Evolutionary conservation across 495 filamentous ascomycete species (phyloP), one percentile per base, ranked within the genome.

Genomic region (Trichoderma reesei): DNA sequence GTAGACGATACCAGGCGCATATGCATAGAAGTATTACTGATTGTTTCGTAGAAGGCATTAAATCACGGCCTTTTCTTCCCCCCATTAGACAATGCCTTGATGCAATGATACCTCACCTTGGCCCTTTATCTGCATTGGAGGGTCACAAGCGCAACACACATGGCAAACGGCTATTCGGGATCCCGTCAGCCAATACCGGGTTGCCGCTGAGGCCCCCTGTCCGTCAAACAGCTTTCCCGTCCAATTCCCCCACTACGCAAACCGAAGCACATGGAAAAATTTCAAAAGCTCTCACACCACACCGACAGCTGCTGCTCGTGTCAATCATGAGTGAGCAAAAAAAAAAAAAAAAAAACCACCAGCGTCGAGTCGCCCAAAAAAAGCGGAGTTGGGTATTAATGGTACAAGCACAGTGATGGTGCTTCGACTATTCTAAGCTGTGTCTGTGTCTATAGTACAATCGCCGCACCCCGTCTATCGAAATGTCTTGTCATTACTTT

Each of bases 401-500:
- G 36, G 16, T 61, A 61, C 59, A 63, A 63, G 61, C 61, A 63
- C 41, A 63, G 39, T 34, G 41, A 41, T 44, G 31, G 33, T 56
- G 41, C 41, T 44, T 41, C 14, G 61, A 60, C 39, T 46, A 60
- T 44, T 65, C 41, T 56, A 64, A 64, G 26, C 38, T 39, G 6
- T 39, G 38, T 39, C 38, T 16, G 5, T 14, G 60, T 65, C 64
- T 65, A 63, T 66, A 66, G 59, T 66, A 66, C 64, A 66, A 51
- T 59, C 56, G 41, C 63, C 72, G 63, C 33, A 67, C 64, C 70
- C 67, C 61, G 68, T 75, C 72, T 75, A 75, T 64, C 59, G 46
- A 41, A 31, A 38, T 73, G 67, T 68, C 61, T 26, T 75, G 71
- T 67, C 72, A 69, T 71, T 75, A 75, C 73, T 74, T 65, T 68